Base-by-base conservation (phyloP, 805 yeast genomes). In the Kluyveromyces lactis region DNA sequence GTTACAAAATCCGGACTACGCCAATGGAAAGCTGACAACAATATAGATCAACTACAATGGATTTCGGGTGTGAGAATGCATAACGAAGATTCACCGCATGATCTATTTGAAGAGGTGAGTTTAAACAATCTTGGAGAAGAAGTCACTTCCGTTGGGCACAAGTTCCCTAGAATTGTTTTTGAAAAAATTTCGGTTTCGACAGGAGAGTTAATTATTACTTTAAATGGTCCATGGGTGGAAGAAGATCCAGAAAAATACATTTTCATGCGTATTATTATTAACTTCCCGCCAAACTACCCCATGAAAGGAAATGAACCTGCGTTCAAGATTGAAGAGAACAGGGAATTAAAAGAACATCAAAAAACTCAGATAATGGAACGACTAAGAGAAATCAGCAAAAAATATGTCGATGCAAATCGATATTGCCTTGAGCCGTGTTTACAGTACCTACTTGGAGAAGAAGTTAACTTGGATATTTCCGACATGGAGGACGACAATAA, bases 131-230 rank as follows among this genome's bases (percentile, higher is more conserved):
- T 90, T 18, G 96, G 95, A 5, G 96, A 89, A 58, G 98, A 90
- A 58, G 87, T 92, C 1, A 81, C 94, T 46, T 67, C 75, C 13
- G 86, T 87, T 5, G 95, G 95, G 2, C 87, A 81, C 49, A 85
- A 84, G 50, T 87, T 89, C 55, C 95, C 96, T 1, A 86, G 82
- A 49, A 72, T 92, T 3, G 66, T 79, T 2, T 87, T 92, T 57
- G 97, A 90, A 53, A 78, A 79, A 49, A 87, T 92, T 4, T 79
- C 92, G 2, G 95, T 90, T 0, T 77, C 94, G 0, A 81, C 95
- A 0, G 96, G 97, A 30, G 77, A 71, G 23, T 64, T 89, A 41
- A 76, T 78, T 2, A 59, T 92, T 10, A 79, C 94, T n/a, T 60
- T 92, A 38, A 73, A 79, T 46, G 97, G 97, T 0, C 85, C 86